Percentiles rank a stretch among this genome's conserved stretches.
Conservation (phyloP, 306 rosid species). For the Cucurbita moschata region DNA sequence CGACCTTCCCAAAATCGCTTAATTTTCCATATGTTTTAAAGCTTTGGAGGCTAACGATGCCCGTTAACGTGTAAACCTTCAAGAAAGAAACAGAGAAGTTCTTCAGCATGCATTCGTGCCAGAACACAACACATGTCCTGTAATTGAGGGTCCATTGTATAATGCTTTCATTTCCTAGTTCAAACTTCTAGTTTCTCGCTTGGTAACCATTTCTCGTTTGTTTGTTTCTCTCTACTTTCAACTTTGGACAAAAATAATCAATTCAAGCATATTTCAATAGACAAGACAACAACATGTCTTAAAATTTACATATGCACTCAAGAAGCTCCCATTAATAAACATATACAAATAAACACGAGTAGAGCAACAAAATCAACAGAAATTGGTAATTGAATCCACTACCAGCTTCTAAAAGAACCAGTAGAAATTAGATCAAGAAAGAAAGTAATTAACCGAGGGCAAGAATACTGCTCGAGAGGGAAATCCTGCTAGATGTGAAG, state of each 20-base stretch:
- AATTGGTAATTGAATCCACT: neutral
- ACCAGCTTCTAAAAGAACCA: neutral
- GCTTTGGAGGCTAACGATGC: slow-evolving; percentile 32
- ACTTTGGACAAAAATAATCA: neutral
- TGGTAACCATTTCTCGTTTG: neutral
- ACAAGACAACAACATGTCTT: neutral
- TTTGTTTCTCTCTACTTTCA: neutral
- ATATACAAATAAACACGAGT: neutral
- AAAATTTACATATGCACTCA: neutral
- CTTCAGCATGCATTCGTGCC: neutral
- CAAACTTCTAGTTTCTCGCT: neutral
- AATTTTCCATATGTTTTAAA: slow-evolving; percentile 38
- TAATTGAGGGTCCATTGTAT: neutral
- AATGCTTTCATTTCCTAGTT: neutral
- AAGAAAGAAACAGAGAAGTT: slow-evolving; percentile 12
- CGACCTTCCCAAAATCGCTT: slow-evolving; percentile 38
- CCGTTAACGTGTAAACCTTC: slow-evolving; percentile 66
- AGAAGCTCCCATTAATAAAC: neutral
- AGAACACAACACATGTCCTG: neutral
- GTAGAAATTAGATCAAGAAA: neutral
- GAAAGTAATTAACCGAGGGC: neutral
- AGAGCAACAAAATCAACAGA: neutral
- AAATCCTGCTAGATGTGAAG: neutral
- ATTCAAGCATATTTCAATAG: neutral
- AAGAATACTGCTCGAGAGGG: neutral